Percentiles rank a stretch among this genome's conserved stretches.
Conservation (phyloP, 2,329 filamentous ascomycete species). For the Fusarium coffeatum region DNA sequence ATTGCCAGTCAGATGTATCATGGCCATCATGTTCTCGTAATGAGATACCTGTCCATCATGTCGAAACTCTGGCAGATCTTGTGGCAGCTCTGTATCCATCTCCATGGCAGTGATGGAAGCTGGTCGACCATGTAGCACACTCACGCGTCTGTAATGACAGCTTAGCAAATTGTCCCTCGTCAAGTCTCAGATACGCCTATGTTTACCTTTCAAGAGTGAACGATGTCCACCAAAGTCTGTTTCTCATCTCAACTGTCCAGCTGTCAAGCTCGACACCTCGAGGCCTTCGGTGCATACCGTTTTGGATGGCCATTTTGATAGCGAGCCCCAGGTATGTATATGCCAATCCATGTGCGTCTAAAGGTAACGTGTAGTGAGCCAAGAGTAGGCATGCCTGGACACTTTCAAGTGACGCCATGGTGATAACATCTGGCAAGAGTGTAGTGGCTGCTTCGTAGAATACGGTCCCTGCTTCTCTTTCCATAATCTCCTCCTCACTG, state of each 20-base stretch:
- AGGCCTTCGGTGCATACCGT: neutral
- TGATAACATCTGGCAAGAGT: neutral
- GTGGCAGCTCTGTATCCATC: neutral
- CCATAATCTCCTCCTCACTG: neutral
- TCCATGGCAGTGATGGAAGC: slow-evolving; percentile 1
- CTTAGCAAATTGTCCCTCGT: neutral
- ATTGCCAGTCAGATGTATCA: neutral
- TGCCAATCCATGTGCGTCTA: neutral
- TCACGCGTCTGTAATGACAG: neutral
- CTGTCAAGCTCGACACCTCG: neutral
- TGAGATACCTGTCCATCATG: neutral
- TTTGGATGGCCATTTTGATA: neutral
- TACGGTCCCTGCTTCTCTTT: neutral
- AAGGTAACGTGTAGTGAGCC: neutral
- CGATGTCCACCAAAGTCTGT: neutral
- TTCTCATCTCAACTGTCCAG: neutral
- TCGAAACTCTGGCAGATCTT: neutral
- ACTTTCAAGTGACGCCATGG: neutral
- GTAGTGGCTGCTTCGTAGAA: neutral
- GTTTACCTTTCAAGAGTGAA: neutral
- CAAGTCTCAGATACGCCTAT: neutral
- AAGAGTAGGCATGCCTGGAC: neutral
- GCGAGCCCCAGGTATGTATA: neutral
- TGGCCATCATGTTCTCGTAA: neutral
- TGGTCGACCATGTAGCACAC: neutral